Evolutionary conservation across 257 asterid genomes (phyloP).

Genomic region (Verbena officinalis): DNA sequence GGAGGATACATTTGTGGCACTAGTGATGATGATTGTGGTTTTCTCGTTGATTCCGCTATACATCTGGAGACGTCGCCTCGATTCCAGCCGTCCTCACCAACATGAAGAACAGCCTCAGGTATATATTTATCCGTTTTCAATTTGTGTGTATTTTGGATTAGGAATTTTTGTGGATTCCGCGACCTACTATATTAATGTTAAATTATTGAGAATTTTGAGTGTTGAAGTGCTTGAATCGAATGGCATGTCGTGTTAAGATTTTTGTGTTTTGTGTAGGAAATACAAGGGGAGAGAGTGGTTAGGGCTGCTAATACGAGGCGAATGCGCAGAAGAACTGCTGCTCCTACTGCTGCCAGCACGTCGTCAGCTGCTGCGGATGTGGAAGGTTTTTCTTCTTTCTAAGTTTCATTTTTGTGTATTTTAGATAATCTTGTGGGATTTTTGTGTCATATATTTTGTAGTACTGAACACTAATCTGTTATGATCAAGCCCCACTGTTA

Average conservation of each 20-base stretch:
- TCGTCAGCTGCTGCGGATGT: conserved; percentile 66
- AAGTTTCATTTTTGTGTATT: not conserved
- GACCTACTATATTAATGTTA: not conserved
- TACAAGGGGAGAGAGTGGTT: conserved; percentile 68
- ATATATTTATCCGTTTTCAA: conserved; percentile 4
- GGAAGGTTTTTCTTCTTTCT: conserved; percentile 52
- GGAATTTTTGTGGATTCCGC: not conserved
- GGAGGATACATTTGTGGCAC: conserved; percentile 73
- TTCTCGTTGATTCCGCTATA: conserved; percentile 77
- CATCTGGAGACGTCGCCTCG: conserved; percentile 79
- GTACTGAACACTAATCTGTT: conserved; percentile 14
- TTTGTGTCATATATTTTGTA: not conserved
- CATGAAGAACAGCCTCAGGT: conserved; percentile 84
- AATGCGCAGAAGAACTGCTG: conserved; percentile 81
- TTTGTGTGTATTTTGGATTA: not conserved
- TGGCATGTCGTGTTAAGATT: not conserved
- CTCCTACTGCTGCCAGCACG: conserved; percentile 78
- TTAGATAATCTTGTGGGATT: not conserved
- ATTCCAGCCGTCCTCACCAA: conserved; percentile 53
- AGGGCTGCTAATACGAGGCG: conserved; percentile 61
- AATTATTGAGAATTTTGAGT: conserved; percentile 7
- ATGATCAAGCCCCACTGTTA: not conserved
- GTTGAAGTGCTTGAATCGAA: not conserved
- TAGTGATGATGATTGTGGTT: conserved; percentile 71
- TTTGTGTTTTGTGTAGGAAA: conserved; percentile 39